These are phyloP conservation scores for Phytophthora tubulina DNA, from an alignment of 352 stramenopile genomes.

Conservation along the genomic window DNA sequence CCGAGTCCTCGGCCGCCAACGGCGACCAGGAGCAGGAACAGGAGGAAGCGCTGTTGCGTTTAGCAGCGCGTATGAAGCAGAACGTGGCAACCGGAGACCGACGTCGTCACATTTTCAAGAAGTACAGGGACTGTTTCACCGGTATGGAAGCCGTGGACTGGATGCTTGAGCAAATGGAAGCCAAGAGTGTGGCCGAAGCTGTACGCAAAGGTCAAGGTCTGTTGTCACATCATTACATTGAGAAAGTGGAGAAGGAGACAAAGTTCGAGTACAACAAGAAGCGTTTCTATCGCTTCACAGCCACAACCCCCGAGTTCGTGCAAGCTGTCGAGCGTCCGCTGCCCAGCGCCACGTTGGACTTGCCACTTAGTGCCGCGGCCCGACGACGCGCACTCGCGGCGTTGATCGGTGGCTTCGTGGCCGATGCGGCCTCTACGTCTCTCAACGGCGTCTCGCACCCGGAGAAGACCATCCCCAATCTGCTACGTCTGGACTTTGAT, in stretches of 20 bases:
- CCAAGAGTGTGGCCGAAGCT: conserved; percentile 80
- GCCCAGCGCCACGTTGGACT: conserved; percentile 65
- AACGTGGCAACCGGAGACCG: conserved; percentile 81
- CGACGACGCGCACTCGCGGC: conserved; percentile 69
- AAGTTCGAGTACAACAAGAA: conserved; percentile 90
- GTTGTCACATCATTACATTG: conserved; percentile 73
- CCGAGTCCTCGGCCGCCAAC: conserved; percentile 47
- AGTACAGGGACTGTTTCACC: conserved; percentile 85
- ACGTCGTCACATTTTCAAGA: conserved; percentile 81
- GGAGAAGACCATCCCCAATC: conserved; percentile 83
- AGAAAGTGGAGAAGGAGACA: conserved; percentile 85
- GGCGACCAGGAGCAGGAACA: conserved; percentile 60
- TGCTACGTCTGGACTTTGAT: conserved; percentile 78
- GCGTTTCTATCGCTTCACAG: conserved; percentile 82
- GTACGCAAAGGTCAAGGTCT: conserved; percentile 85
- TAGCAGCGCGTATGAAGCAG: conserved; percentile 83
- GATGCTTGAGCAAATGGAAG: conserved; percentile 90
- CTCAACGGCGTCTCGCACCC: conserved; percentile 82
- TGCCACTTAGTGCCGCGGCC: conserved; percentile 69
- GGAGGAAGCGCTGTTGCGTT: conserved; percentile 72
- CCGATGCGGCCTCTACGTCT: conserved; percentile 78
- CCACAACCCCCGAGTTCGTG: conserved; percentile 81
- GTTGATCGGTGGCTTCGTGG: conserved; percentile 81
- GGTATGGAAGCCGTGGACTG: conserved; percentile 88
- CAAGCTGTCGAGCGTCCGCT: conserved; percentile 53